Percentiles rank a stretch among this genome's conserved stretches.
These are phyloP conservation scores for Epichloe sp. DNA, from an alignment of 2,329 filamentous ascomycete genomes.

Conservation along the genomic window DNA sequence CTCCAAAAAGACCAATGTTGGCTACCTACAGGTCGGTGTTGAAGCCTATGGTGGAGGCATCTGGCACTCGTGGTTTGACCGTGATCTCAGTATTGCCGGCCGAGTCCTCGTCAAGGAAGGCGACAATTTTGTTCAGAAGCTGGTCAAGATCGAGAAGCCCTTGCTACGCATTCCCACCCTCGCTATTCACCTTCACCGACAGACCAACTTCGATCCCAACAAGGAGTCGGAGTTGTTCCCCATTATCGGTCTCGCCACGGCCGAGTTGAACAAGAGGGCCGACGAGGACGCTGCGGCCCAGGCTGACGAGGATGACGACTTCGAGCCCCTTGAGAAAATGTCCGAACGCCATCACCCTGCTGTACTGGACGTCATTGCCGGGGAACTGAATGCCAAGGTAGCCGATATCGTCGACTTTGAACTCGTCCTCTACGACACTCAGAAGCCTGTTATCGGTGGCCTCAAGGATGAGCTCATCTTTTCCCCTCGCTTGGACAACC, in stretches of 20 bases:
- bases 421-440: constrained; percentile 91
- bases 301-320: constrained; percentile 34
- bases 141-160: constrained; percentile 83
- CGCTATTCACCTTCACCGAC: constrained; percentile 84
- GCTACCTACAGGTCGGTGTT: constrained; percentile 87
- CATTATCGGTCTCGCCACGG: constrained; percentile 74
- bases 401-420: constrained; percentile 83
- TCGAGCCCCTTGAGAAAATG: constrained; percentile 64
- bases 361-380: constrained; percentile 72
- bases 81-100: constrained; percentile 82
- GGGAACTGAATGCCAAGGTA: constrained; percentile 57
- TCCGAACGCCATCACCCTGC: constrained; percentile 79
- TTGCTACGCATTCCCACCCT: constrained; percentile 86
- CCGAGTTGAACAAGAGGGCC: constrained; percentile 71
- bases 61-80: constrained; percentile 98
- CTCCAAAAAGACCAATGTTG: constrained; percentile 73
- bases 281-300: constrained; percentile 32
- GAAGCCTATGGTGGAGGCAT: constrained; percentile 95
- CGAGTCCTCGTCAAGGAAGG: constrained; percentile 67
- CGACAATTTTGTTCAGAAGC: constrained; percentile 63
- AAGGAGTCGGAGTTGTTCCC: constrained; percentile 95
- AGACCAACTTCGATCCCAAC: constrained; percentile 81
- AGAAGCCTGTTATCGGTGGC: constrained; percentile 79
- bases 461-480: constrained; percentile 91
- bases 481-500: constrained; percentile 88